A percentile compares a stretch with the other conserved stretches of the same genome.
Conservation (phyloP, 2,329 filamentous ascomycete species). For the Aspergillus tanneri region DNA sequence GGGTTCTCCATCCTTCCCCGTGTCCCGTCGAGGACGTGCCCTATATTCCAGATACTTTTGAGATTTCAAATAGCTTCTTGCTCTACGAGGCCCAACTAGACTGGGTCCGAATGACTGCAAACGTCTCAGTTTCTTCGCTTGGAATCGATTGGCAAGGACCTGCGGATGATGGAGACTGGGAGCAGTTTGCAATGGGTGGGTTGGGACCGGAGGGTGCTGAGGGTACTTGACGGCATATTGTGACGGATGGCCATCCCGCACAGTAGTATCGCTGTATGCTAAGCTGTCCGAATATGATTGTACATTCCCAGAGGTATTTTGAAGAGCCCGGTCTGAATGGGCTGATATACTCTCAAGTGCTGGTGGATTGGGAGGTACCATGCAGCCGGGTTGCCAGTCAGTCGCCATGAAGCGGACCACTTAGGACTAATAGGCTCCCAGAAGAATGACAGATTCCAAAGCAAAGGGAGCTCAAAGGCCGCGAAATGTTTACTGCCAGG, state of each 20-base stretch:
- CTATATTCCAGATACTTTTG: constrained; percentile 48
- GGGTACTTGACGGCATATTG: constrained; percentile 39
- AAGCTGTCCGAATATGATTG: constrained; percentile 41
- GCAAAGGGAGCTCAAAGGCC: constrained; percentile 29
- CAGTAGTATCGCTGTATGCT: constrained; percentile 27
- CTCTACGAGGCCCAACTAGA: constrained; percentile 26
- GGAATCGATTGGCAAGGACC: constrained; percentile 31
- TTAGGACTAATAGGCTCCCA: constrained; percentile 30
- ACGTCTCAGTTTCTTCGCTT: constrained; percentile 37
- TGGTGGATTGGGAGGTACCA: constrained; percentile 39
- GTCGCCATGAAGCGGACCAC: constrained; percentile 40
- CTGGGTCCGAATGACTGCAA: constrained; percentile 35
- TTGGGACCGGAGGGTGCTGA: constrained; percentile 26
- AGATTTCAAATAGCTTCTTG: constrained; percentile 41
- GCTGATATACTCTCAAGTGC: constrained; percentile 36
- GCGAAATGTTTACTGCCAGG: constrained; percentile 40
- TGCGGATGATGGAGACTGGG: constrained; percentile 29
- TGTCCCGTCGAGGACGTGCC: constrained; percentile 43
- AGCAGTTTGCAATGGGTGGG: constrained; percentile 28
- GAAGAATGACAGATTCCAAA: constrained; percentile 45
- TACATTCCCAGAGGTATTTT: constrained; percentile 46
- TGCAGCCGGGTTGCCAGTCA: constrained; percentile 43
- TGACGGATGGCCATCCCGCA: constrained; percentile 37
- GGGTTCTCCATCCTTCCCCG: constrained; percentile 44
- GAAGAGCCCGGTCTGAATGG: constrained; percentile 40